Evolutionary conservation across 2,329 filamentous ascomycete species (phyloP).

Genomic region (Trichophyton mentagrophytes): DNA sequence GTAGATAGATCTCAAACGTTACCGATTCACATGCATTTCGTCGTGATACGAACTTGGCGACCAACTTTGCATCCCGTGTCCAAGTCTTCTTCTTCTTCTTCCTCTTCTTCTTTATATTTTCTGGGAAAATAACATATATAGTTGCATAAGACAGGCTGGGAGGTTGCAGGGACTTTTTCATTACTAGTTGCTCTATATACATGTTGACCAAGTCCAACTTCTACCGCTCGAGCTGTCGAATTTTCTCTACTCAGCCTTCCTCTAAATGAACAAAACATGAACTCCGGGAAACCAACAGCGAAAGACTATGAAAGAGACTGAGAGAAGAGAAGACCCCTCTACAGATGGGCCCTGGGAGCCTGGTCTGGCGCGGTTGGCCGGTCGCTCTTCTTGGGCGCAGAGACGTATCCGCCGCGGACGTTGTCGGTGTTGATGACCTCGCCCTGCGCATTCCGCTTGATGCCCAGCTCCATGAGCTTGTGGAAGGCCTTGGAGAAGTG

Average conservation of each 20-base stretch:
- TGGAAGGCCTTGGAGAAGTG: constrained; percentile 48
- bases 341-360: not conserved
- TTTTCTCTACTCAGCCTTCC: not conserved
- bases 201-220: not conserved
- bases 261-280: not conserved
- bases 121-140: too few species aligned
- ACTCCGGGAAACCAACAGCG: not conserved
- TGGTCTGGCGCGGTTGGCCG: constrained; percentile 16
- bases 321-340: not conserved
- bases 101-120: too few species aligned
- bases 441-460: constrained; percentile 42
- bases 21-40: too few species aligned
- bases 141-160: not conserved
- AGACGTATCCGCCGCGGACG: constrained; percentile 42
- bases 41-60: too few species aligned
- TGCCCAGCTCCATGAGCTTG: constrained; percentile 50
- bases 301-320: not conserved
- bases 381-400: constrained; percentile 45
- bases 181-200: not conserved
- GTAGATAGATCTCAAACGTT: too few species aligned
- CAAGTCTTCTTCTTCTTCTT: not conserved
- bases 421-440: constrained; percentile 46
- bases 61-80: not conserved
- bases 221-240: not conserved
- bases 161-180: not conserved